Evolutionary conservation across 768 basidiomycete genomes (phyloP), one percentile per base, ranked within the genome.

Genomic region (Astraeus odoratus): DNA sequence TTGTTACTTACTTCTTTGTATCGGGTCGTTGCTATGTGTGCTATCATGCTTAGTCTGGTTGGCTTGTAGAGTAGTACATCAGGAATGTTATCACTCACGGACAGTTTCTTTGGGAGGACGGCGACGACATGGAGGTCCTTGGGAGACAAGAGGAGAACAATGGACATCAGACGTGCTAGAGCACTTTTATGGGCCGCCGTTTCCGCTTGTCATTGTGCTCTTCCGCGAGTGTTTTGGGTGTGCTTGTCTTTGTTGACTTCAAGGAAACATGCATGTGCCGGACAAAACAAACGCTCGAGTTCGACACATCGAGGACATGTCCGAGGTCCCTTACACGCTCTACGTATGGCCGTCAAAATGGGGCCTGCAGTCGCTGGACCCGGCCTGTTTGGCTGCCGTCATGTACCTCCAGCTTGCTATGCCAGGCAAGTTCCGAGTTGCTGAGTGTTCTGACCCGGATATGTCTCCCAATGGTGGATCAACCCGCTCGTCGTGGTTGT

Each of bases 291-390:
- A 52, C 42, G n/a, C n/a, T n/a, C n/a, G n/a, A n/a, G n/a, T n/a
- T 34, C 48, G 15, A 29, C 34, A 23, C 31, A 44, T 41, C 38
- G 20, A 35, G 43, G 18, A 16, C 46, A 57, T 63, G 61, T 53
- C 57, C 19, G 50, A 54, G 20, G 19, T 36, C 20, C 26, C 48
- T 5, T 64, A 53, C 44, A 44, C 40, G 10, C 65, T 90, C 16
- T 69, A 88, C 60, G 65, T 89, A 46, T 89, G 84, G 84, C 84
- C 88, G 1, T 70, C 70, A 4, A 67, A 70, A 58, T 86, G 80
- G 77, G 70, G 68, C 31, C 58, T 87, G 8, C 74, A 77, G 16
- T 87, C 86, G 3, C 68, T 80, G 38, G 84, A 90, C 45, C 76
- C 84, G 0, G 60, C 70, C 13, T 86, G 80, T 59, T 67, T 86